Conservation (phyloP, 2,329 filamentous ascomycete genomes). For the Gnomoniopsis smithogilvyi region DNA sequence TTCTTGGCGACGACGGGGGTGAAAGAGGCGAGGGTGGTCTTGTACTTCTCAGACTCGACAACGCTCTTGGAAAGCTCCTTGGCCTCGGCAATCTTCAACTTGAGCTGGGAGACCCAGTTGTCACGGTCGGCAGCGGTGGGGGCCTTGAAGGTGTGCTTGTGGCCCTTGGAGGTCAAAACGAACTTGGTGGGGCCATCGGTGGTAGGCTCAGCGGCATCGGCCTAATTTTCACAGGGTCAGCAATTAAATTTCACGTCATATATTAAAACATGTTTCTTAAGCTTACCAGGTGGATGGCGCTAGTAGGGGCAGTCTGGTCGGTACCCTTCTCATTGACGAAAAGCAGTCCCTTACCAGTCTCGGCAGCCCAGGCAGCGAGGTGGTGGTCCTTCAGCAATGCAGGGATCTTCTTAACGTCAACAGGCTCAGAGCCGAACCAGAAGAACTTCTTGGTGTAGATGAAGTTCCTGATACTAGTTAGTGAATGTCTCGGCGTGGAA, state of each 20-base stretch:
- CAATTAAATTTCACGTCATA: neutral
- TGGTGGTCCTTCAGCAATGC: slow-evolving; percentile 81
- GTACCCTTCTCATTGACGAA: slow-evolving; percentile 83
- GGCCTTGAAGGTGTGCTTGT: slow-evolving; percentile 95
- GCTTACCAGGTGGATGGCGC: slow-evolving; percentile 82
- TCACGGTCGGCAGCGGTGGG: slow-evolving; percentile 72
- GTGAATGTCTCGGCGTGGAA: slow-evolving; percentile 4
- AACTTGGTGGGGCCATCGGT: slow-evolving; percentile 79
- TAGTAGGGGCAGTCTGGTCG: slow-evolving; percentile 77
- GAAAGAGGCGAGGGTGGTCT: slow-evolving; percentile 72
- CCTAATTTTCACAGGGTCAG: slow-evolving; percentile 31
- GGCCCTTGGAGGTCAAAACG: slow-evolving; percentile 76
- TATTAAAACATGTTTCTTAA: neutral
- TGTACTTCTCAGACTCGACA: slow-evolving; percentile 81
- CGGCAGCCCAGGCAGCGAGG: slow-evolving; percentile 81
- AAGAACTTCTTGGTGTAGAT: slow-evolving; percentile 93
- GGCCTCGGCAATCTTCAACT: slow-evolving; percentile 79
- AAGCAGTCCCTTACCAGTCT: slow-evolving; percentile 93
- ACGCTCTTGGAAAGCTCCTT: slow-evolving; percentile 75
- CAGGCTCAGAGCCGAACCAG: slow-evolving; percentile 72
- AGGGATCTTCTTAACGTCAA: slow-evolving; percentile 70
- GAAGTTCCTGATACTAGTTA: slow-evolving; percentile 63
- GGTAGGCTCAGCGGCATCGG: slow-evolving; percentile 66
- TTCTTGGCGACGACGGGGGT: slow-evolving; percentile 46
- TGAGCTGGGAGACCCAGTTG: slow-evolving; percentile 84